These are phyloP conservation scores for Podaxis sp. DNA, from an alignment of 768 basidiomycete genomes.

Conservation along the genomic window DNA sequence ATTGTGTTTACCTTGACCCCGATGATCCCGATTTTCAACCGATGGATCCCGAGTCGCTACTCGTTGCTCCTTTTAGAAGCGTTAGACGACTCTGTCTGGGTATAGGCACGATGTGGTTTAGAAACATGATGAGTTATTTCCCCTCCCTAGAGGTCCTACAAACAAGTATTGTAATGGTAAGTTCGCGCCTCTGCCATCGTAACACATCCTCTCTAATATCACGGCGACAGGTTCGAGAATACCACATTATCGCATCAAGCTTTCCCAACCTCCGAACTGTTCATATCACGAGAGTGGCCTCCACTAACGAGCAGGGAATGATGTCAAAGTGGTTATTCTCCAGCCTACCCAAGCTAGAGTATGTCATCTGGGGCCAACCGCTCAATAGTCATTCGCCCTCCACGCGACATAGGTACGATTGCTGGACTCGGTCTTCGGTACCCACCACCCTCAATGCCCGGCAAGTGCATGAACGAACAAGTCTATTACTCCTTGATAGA, in stretches of 20 bases:
- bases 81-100: background rate
- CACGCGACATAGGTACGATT: background rate
- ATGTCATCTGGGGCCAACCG: constrained; percentile 2
- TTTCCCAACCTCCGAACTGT: background rate
- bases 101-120: background rate
- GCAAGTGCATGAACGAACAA: constrained; percentile 1
- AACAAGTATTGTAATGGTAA: background rate
- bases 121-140: constrained; percentile 2
- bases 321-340: constrained; percentile 4
- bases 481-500: background rate
- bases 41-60: background rate
- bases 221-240: constrained; percentile 1
- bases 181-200: background rate
- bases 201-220: background rate
- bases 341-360: background rate
- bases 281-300: background rate
- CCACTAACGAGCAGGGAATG: background rate
- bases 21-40: constrained; percentile 6
- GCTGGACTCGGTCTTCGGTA: background rate
- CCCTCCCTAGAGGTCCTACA: constrained; percentile 5
- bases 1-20: constrained; percentile 4
- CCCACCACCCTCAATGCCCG: background rate
- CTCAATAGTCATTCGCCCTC: background rate
- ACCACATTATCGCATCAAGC: background rate
- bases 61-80: background rate